These are phyloP conservation scores for Monilinia polystroma DNA, from an alignment of 2,329 filamentous ascomycete species.

Conservation along the genomic window DNA sequence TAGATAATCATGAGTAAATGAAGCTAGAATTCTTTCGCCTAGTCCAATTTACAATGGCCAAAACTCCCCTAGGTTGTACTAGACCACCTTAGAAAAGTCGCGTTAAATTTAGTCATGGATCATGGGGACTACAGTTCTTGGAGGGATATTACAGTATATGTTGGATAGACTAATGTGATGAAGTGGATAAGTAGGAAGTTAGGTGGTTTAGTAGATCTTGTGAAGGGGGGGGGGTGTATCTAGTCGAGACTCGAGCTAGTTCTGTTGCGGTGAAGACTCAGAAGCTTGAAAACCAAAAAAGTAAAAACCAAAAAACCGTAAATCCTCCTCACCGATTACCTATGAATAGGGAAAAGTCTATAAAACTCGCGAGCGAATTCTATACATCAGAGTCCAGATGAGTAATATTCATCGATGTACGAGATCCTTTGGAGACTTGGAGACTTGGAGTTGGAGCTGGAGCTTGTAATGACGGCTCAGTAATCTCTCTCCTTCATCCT, in stretches of 20 bases:
- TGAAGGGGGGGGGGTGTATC: background rate
- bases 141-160: too few relatives aligned
- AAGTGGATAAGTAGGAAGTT: background rate
- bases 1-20: background rate
- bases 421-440: too few relatives aligned
- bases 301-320: background rate
- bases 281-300: constrained; percentile 1
- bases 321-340: background rate
- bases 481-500: background rate
- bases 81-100: background rate
- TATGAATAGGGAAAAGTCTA: background rate
- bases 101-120: background rate
- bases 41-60: background rate
- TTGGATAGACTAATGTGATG: background rate
- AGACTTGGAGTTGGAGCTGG: too few relatives aligned
- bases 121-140: background rate
- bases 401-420: too few relatives aligned
- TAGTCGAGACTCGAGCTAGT: background rate
- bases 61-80: too few relatives aligned
- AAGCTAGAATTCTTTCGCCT: background rate
- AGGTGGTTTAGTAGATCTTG: constrained; percentile 1
- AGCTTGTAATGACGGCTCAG: too few relatives aligned
- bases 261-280: constrained; percentile 12
- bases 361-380: background rate
- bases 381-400: background rate